phyloP scores from a whole-genome alignment of 345 rosid species.

The Mallotus nudiflorus region DNA sequence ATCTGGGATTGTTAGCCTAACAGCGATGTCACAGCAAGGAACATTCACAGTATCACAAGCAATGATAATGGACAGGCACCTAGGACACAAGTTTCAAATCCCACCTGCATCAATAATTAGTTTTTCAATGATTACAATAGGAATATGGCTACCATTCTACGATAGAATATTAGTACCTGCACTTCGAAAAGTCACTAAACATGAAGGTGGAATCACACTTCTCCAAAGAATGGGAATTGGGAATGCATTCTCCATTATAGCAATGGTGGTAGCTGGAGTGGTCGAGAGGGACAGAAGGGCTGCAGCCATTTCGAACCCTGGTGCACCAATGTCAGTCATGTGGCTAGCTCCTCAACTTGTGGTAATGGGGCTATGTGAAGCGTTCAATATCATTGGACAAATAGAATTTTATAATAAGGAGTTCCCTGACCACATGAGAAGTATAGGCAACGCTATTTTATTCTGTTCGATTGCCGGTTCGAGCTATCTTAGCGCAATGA shows the following conservation, averaged over 20 bases:
- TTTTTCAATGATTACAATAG: conserved; percentile 25
- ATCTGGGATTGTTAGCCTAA: conserved; percentile 19
- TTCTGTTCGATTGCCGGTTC: conserved; percentile 22
- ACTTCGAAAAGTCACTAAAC: conserved; percentile 19
- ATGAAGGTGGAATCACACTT: conserved; percentile 27
- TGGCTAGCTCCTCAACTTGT: conserved; percentile 44
- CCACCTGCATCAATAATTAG: conserved; percentile 17
- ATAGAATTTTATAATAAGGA: conserved; percentile 45
- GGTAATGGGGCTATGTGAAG: conserved; percentile 36
- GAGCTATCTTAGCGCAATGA: conserved; percentile 19
- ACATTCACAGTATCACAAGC: conserved; percentile 31
- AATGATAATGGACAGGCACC: conserved; percentile 22
- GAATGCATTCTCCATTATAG: conserved; percentile 9
- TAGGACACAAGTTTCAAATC: conserved; percentile 24
- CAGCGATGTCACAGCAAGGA: conserved; percentile 24
- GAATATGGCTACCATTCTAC: conserved; percentile 28
- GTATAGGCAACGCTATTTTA: conserved; percentile 32
- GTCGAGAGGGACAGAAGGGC: conserved; percentile 37
- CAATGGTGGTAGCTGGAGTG: conserved; percentile 26
- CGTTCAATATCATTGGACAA: conserved; percentile 30
- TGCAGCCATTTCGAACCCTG: conserved; percentile 16
- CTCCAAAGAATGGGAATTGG: conserved; percentile 35
- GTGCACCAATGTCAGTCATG: conserved; percentile 32
- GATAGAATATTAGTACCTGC: conserved; percentile 26
- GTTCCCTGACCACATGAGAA: conserved; percentile 48